Percentiles rank a stretch among this genome's conserved stretches.
Evolutionary conservation across 1,139 yeast species (phyloP).

Genomic region (Geotrichum fermentans): DNA sequence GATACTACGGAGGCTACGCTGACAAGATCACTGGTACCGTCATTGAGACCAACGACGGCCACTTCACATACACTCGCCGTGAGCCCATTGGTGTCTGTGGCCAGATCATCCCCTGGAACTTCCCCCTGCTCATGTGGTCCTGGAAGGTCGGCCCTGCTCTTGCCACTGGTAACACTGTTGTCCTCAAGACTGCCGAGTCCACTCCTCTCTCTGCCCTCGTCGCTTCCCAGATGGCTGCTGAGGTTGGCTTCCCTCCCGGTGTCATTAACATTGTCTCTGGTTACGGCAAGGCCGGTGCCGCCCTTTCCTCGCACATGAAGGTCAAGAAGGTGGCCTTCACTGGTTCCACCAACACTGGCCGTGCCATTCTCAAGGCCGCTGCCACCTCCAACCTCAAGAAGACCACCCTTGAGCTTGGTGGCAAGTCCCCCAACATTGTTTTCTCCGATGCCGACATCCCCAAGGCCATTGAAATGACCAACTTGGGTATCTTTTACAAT

Average conservation of each 20-base stretch:
- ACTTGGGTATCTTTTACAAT: slow-evolving; percentile 61
- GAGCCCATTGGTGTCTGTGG: slow-evolving; percentile 82
- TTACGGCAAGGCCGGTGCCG: slow-evolving; percentile 73
- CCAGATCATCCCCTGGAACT: slow-evolving; percentile 83
- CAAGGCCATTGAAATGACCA: slow-evolving; percentile 50
- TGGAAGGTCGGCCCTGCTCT: slow-evolving; percentile 87
- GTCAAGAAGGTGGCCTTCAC: slow-evolving; percentile 80
- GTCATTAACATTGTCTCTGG: slow-evolving; percentile 73
- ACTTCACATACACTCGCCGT: slow-evolving; percentile 54
- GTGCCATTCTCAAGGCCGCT: slow-evolving; percentile 57
- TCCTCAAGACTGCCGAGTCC: slow-evolving; percentile 76
- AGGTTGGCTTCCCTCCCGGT: slow-evolving; percentile 78
- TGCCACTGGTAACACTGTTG: slow-evolving; percentile 76
- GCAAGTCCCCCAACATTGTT: slow-evolving; percentile 73
- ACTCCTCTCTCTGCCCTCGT: slow-evolving; percentile 77
- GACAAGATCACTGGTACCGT: slow-evolving; percentile 66
- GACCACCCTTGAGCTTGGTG: slow-evolving; percentile 75
- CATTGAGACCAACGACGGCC: slow-evolving; percentile 58
- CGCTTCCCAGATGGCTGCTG: slow-evolving; percentile 54
- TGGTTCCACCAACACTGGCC: slow-evolving; percentile 80
- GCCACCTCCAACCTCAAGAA: slow-evolving; percentile 65
- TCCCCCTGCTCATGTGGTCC: slow-evolving; percentile 76
- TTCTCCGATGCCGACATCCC: slow-evolving; percentile 62
- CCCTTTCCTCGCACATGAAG: slow-evolving; percentile 61
- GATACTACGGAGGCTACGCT: slow-evolving; percentile 80